Evolutionary conservation across 306 rosid species (phyloP).

Genomic region (Sicyos edulis): DNA sequence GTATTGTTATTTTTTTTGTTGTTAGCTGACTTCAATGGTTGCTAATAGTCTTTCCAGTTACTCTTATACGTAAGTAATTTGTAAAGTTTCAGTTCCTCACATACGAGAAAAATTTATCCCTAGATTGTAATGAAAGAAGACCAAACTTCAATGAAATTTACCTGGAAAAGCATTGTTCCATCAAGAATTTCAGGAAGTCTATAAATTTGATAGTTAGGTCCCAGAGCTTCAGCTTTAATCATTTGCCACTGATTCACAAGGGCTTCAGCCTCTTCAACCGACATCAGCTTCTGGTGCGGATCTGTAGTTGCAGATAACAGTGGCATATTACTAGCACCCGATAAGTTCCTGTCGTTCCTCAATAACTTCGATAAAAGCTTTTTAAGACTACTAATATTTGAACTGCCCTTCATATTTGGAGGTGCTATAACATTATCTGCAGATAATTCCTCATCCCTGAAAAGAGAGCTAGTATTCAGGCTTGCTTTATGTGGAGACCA

Average conservation of each 20-base stretch:
- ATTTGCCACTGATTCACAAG: slow-evolving; percentile 91
- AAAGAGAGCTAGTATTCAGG: slow-evolving; percentile 26
- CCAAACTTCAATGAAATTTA: slow-evolving; percentile 18
- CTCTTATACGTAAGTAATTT: background rate
- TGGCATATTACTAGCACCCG: slow-evolving; percentile 36
- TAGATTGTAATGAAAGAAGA: background rate
- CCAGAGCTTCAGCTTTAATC: slow-evolving; percentile 87
- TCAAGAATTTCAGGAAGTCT: slow-evolving; percentile 71
- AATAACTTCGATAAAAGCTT: slow-evolving; percentile 40
- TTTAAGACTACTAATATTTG: slow-evolving; percentile 40
- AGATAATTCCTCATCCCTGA: slow-evolving; percentile 44
- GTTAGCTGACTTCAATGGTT: background rate
- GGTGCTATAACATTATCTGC: slow-evolving; percentile 40
- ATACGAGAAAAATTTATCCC: background rate
- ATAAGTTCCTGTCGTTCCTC: slow-evolving; percentile 32
- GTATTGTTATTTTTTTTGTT: background rate
- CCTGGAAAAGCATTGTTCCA: slow-evolving; percentile 93
- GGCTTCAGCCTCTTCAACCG: slow-evolving; percentile 80
- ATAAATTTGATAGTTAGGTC: slow-evolving; percentile 66
- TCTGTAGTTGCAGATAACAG: slow-evolving; percentile 37
- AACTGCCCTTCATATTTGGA: slow-evolving; percentile 43
- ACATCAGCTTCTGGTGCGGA: slow-evolving; percentile 48
- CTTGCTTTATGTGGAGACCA: slow-evolving; percentile 34
- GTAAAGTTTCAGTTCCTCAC: background rate
- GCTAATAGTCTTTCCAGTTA: background rate